These are phyloP conservation scores for Penicillium sumatraense DNA, from an alignment of 2,329 filamentous ascomycete species.

Conservation along the genomic window DNA sequence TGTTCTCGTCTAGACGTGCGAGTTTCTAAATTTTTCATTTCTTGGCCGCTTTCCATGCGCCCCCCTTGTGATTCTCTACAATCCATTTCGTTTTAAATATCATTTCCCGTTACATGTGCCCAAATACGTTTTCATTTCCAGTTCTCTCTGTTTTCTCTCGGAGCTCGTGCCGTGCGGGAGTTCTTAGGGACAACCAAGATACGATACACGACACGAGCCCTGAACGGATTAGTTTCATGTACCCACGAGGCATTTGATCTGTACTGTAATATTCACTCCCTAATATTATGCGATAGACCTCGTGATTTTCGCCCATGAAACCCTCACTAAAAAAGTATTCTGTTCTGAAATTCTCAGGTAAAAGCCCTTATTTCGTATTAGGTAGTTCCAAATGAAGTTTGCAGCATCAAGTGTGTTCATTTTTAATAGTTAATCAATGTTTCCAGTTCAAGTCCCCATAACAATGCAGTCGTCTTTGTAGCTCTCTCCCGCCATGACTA, in stretches of 20 bases:
- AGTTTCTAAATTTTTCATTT: background rate
- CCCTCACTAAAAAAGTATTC: too few species aligned
- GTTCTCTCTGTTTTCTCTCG: background rate
- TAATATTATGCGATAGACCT: constrained; percentile 1
- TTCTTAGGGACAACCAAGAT: background rate
- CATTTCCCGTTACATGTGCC: background rate
- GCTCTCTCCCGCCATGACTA: background rate
- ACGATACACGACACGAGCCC: background rate
- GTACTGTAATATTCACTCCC: constrained; percentile 6
- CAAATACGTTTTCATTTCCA: background rate
- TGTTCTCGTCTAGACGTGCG: constrained; percentile 2
- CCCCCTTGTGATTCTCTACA: background rate
- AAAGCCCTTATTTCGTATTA: too few species aligned
- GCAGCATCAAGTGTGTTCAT: too few species aligned
- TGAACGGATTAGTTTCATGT: constrained; percentile 1
- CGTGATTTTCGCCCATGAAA: background rate
- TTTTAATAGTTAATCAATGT: too few species aligned
- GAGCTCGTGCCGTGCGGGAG: background rate
- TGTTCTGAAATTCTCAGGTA: too few species aligned
- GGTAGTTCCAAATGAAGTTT: too few species aligned
- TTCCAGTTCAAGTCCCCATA: background rate
- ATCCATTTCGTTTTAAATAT: background rate
- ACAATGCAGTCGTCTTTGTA: background rate
- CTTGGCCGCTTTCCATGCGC: background rate
- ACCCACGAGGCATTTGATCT: constrained; percentile 1